phyloP scores from a whole-genome alignment of 352 stramenopile species.

The Saprolegnia parasitica region DNA sequence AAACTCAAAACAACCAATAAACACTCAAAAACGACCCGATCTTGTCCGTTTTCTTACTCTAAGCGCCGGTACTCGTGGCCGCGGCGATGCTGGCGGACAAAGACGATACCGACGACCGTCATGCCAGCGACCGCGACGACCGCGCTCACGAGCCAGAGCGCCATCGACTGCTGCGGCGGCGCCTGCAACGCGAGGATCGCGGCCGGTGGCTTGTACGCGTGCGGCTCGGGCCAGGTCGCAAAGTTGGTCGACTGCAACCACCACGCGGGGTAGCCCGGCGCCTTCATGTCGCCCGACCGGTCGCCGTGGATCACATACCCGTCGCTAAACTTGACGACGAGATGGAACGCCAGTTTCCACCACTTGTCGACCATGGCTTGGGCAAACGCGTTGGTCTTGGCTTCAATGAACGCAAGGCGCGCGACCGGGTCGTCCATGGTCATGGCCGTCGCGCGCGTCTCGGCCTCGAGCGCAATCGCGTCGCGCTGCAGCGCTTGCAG shows the following conservation, averaged over 20 bases:
- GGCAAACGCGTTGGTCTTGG: slow-evolving; percentile 54
- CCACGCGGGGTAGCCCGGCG: slow-evolving; percentile 64
- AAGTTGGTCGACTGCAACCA: slow-evolving; percentile 60
- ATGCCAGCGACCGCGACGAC: background rate
- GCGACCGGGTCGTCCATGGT: slow-evolving; percentile 31
- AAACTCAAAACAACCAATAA: too few species aligned
- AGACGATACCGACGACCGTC: background rate
- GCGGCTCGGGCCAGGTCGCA: slow-evolving; percentile 53
- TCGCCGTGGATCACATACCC: slow-evolving; percentile 67
- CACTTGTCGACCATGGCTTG: slow-evolving; percentile 25
- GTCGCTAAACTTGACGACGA: slow-evolving; percentile 45
- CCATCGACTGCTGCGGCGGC: background rate
- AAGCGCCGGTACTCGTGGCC: background rate
- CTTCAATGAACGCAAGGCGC: slow-evolving; percentile 33
- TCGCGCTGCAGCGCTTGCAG: slow-evolving; percentile 43
- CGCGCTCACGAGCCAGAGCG: background rate
- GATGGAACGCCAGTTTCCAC: slow-evolving; percentile 18
- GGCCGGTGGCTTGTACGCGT: slow-evolving; percentile 15
- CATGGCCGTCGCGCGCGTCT: slow-evolving; percentile 33
- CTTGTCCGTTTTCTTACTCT: background rate
- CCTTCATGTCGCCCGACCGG: slow-evolving; percentile 36
- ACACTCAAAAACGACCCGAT: too few species aligned
- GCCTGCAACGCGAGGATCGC: slow-evolving; percentile 8
- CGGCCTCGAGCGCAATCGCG: slow-evolving; percentile 32
- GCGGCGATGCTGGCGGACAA: background rate